These are phyloP conservation scores for Fusarium succisae DNA, from an alignment of 2,329 filamentous ascomycete genomes.

Conservation along the genomic window DNA sequence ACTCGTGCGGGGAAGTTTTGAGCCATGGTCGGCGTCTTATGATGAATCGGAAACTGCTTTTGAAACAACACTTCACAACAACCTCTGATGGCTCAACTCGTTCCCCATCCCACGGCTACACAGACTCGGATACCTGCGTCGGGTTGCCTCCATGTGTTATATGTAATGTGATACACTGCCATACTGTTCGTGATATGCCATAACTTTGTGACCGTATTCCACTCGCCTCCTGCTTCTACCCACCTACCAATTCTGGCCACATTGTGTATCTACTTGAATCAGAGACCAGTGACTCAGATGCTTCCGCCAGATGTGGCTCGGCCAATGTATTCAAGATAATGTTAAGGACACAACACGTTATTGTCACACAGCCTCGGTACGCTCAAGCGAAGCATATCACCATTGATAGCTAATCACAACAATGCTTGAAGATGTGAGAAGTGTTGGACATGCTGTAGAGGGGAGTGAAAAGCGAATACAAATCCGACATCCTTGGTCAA, in stretches of 20 bases:
- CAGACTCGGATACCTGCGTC: neutral
- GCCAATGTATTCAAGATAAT: neutral
- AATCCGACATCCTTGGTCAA: neutral
- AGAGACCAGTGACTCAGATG: neutral
- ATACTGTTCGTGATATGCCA: neutral
- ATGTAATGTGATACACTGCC: slow-evolving; percentile 5
- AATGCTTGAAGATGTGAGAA: neutral
- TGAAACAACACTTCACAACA: slow-evolving; percentile 37
- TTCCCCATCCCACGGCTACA: slow-evolving; percentile 8
- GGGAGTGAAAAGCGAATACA: neutral
- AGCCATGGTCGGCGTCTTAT: slow-evolving; percentile 44
- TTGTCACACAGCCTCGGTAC: neutral
- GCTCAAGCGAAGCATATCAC: neutral
- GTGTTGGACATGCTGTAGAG: neutral
- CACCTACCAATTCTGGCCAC: no score
- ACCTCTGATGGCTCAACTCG: slow-evolving; percentile 12
- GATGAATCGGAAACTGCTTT: slow-evolving; percentile 45
- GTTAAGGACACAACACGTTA: neutral
- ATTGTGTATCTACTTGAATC: neutral
- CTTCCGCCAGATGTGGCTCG: neutral
- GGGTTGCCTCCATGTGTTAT: slow-evolving; percentile 14
- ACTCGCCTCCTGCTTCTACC: neutral
- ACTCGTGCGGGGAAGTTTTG: slow-evolving; percentile 43
- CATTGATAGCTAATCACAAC: neutral
- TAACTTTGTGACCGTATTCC: neutral